phyloP scores from a whole-genome alignment of 2,329 filamentous ascomycete genomes.

The Phialocephala sp. region DNA sequence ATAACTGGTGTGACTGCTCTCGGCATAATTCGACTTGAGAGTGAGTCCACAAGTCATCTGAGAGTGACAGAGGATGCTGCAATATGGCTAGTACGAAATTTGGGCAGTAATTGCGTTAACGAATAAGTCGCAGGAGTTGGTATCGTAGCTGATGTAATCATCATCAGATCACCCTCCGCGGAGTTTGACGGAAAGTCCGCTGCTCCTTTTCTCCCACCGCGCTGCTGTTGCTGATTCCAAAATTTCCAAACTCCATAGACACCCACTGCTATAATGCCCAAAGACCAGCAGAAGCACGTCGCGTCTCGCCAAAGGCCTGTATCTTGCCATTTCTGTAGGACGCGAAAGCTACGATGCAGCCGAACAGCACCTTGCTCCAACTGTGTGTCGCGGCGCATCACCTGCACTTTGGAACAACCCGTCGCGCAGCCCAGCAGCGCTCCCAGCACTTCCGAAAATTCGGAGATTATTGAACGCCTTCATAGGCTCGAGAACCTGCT shows the following conservation, averaged over 20 bases:
- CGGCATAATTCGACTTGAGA: no score
- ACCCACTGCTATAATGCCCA: not conserved
- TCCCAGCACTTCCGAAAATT: conserved; percentile 1
- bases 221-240: not conserved
- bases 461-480: conserved; percentile 26
- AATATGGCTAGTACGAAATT: no score
- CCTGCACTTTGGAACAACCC: conserved; percentile 17
- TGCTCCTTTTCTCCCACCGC: not conserved
- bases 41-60: no score
- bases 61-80: no score
- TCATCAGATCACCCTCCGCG: not conserved
- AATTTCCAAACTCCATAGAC: not conserved
- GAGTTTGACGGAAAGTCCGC: conserved; percentile 4
- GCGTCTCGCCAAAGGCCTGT: conserved; percentile 15
- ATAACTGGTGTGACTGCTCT: no score
- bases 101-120: no score
- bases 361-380: conserved; percentile 28
- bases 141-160: no score
- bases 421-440: not conserved
- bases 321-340: conserved; percentile 24
- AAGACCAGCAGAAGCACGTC: not conserved
- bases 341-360: conserved; percentile 23
- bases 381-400: conserved; percentile 27
- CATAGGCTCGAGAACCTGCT: conserved; percentile 23
- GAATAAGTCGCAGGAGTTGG: no score